These are phyloP conservation scores for Nakazawaea siamensis DNA, from an alignment of 805 yeast species.

Conservation along the genomic window DNA sequence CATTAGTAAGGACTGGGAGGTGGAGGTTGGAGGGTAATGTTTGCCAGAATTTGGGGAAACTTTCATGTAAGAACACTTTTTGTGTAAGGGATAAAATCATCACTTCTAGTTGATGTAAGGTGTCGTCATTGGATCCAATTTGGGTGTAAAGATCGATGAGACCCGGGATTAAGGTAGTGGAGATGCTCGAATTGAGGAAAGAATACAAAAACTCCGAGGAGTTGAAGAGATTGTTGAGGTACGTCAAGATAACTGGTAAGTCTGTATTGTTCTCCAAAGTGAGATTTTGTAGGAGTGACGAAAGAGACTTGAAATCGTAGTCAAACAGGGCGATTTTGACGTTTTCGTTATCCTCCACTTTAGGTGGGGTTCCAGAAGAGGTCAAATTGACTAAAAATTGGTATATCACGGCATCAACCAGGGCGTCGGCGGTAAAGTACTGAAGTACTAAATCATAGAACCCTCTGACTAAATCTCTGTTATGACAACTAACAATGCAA, in stretches of 20 bases:
- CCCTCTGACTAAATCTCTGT: background rate
- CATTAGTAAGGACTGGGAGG: constrained; percentile 16
- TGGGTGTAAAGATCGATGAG: no score
- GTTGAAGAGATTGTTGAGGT: constrained; percentile 9
- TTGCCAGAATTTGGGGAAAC: constrained; percentile 20
- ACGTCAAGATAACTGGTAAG: constrained; percentile 1
- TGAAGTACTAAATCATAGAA: no score
- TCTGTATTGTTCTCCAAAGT: no score
- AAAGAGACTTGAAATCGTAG: constrained; percentile 1
- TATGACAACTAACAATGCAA: constrained; percentile 10
- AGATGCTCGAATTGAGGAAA: constrained; percentile 12
- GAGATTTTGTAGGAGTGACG: no score
- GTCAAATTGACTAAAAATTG: constrained; percentile 10
- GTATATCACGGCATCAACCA: no score
- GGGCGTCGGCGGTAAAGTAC: no score
- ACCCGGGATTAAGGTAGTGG: no score
- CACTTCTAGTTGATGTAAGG: constrained; percentile 12
- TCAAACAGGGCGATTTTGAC: constrained; percentile 3
- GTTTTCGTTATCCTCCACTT: constrained; percentile 8
- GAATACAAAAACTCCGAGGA: constrained; percentile 14
- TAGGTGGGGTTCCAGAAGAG: constrained; percentile 3
- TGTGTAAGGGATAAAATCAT: constrained; percentile 18
- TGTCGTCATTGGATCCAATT: no score
- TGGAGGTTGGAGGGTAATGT: constrained; percentile 3
- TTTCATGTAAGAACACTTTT: constrained; percentile 22